Percentiles rank a stretch among this genome's conserved stretches.
Conservation (phyloP, 2,329 filamentous ascomycete genomes). For the Trichoderma sp. region DNA sequence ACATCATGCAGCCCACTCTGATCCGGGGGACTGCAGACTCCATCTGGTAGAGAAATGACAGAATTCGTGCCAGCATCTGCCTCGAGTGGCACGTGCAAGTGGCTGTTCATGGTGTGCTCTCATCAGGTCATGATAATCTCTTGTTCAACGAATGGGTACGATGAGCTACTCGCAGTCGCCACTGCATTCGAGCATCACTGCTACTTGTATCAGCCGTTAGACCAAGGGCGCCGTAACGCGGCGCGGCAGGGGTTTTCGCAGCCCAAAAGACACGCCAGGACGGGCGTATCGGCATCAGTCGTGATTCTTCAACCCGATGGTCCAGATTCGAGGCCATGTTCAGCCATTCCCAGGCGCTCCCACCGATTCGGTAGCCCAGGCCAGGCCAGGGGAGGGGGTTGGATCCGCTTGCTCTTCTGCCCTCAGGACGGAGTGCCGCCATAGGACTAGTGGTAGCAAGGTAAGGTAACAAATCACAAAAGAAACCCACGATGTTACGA, state of each 20-base stretch:
- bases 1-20: too few species aligned
- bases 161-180: neutral
- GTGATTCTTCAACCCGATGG: constrained; percentile 2
- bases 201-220: constrained; percentile 7
- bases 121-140: neutral
- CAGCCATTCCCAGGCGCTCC: constrained; percentile 23
- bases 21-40: too few species aligned
- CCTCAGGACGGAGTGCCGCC: too few species aligned
- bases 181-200: too few species aligned
- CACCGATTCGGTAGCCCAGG: constrained; percentile 27
- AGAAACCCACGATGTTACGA: constrained; percentile 9
- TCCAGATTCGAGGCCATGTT: constrained; percentile 20
- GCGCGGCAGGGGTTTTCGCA: constrained; percentile 9
- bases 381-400: constrained; percentile 13
- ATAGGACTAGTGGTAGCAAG: neutral
- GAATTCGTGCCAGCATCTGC: too few species aligned
- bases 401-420: neutral
- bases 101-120: too few species aligned
- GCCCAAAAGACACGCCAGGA: neutral
- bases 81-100: too few species aligned
- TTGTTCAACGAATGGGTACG: neutral
- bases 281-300: constrained; percentile 11
- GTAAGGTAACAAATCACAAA: neutral
- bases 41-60: too few species aligned
- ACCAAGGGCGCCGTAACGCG: constrained; percentile 19